Base-by-base conservation (phyloP, 75 land plant species). In the Isoetes taiwanensis region DNA sequence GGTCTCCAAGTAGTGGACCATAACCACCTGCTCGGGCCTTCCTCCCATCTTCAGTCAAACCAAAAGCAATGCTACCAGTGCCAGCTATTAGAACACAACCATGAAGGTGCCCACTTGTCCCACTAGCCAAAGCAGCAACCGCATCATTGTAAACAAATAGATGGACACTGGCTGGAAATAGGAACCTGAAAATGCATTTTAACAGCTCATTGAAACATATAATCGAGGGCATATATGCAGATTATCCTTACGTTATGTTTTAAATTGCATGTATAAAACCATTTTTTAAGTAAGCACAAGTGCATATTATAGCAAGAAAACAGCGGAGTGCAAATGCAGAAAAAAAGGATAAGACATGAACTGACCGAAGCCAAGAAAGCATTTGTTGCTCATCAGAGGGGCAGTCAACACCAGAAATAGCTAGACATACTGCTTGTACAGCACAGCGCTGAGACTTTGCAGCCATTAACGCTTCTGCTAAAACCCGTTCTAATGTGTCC, bases 51-150 rank as follows among this genome's bases (percentile, higher is more conserved):
- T 79, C 77, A 42, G 78, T 75, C 34, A 83, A 81, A 2, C 95
- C 97, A 71, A 74, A 78, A 52, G 89, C 78, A 57, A 91, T 91
- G 16, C 76, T 65, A 24, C 95, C 95, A 12, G 97, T 91, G 28
- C 97, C 95, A 28, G 87, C 88, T 41, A 91, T 76, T 37, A 91
- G 46, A 42, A 91, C 95, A 68, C 97, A 91, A 9, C 97, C 95
- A 73, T 78, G 78, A 24, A 83, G 78, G 64, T 70, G 79, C 59
- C 95, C 97, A 73, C 69, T 64, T 26, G 89, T 91, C 27, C 97
- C 95, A 77, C 95, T 91, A 5, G 89, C 95, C 32, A 91, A 59
- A 42, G 97, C 95, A 41, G 97, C 97, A 14, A 91, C 83, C 38
- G 95, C 82, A 73, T 91, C 95, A 69, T 91, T 91, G 33, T 81